phyloP scores from a whole-genome alignment of 495 filamentous ascomycete genomes.

The Neurospora sp. region DNA sequence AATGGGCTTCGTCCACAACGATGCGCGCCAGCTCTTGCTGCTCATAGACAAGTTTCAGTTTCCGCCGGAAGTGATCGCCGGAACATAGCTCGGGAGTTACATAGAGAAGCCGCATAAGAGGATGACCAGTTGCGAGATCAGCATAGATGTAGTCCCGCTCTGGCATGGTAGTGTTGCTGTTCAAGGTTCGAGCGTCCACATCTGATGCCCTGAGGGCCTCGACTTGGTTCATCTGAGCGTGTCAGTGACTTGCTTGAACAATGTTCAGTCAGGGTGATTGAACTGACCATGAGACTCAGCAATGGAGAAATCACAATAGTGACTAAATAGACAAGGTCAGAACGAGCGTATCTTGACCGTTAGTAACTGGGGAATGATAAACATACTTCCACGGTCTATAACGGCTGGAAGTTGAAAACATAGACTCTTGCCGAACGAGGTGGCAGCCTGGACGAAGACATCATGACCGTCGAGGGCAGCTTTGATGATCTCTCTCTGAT shows the following conservation, averaged over 20 bases:
- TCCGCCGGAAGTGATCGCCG: slow-evolving; percentile 64
- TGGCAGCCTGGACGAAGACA: slow-evolving; percentile 94
- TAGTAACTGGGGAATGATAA: not conserved
- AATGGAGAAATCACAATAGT: slow-evolving; percentile 89
- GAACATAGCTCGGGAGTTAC: slow-evolving; percentile 87
- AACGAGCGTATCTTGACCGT: too few species aligned
- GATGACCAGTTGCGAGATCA: slow-evolving; percentile 82
- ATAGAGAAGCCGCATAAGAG: slow-evolving; percentile 73
- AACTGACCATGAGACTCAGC: slow-evolving; percentile 53
- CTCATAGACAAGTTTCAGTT: slow-evolving; percentile 60
- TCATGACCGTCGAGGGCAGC: slow-evolving; percentile 75
- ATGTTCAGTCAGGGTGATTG: too few species aligned
- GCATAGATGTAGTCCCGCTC: slow-evolving; percentile 60
- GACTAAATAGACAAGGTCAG: slow-evolving; percentile 33
- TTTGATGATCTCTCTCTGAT: slow-evolving; percentile 78
- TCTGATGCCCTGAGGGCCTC: slow-evolving; percentile 62
- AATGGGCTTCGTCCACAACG: slow-evolving; percentile 91
- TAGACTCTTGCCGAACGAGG: slow-evolving; percentile 88
- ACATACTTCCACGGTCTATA: slow-evolving; percentile 70
- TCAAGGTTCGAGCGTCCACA: slow-evolving; percentile 75
- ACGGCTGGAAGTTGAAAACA: slow-evolving; percentile 92
- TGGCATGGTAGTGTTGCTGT: slow-evolving; percentile 58
- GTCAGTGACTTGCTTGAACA: not conserved
- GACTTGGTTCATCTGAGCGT: slow-evolving; percentile 76
- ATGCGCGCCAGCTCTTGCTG: slow-evolving; percentile 78